Evolutionary conservation across 2,329 filamentous ascomycete species (phyloP).

Genomic region (Dactylellina cionopaga): DNA sequence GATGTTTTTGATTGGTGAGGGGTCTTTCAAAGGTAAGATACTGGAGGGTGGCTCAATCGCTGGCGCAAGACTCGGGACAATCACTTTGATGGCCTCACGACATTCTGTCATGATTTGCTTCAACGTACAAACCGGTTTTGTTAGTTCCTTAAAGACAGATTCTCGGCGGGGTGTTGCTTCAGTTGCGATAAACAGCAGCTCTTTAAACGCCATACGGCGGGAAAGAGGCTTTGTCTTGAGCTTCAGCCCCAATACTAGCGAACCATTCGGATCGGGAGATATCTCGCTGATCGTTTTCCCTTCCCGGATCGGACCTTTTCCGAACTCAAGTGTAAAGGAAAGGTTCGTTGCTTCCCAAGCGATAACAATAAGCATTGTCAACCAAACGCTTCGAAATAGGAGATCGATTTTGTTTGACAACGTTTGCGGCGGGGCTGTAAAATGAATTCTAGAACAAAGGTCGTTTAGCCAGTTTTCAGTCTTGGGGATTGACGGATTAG

Average conservation of each 20-base stretch:
- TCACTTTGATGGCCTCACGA: slow-evolving; percentile 47
- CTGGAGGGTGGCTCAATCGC: slow-evolving; percentile 5
- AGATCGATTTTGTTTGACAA: slow-evolving; percentile 54
- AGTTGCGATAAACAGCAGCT: slow-evolving; percentile 54
- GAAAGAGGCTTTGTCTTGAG: slow-evolving; percentile 55
- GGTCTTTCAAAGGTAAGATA: neutral
- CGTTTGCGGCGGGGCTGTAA: slow-evolving; percentile 52
- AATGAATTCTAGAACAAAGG: slow-evolving; percentile 50
- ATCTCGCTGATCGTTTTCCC: slow-evolving; percentile 55
- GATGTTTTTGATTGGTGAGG: slow-evolving; percentile 43
- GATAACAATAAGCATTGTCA: slow-evolving; percentile 53
- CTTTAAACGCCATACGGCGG: slow-evolving; percentile 55
- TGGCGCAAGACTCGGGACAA: slow-evolving; percentile 19
- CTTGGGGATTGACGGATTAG: neutral
- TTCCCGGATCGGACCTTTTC: slow-evolving; percentile 54
- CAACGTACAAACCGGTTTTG: slow-evolving; percentile 54
- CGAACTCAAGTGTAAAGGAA: slow-evolving; percentile 55
- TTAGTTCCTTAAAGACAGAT: slow-evolving; percentile 55
- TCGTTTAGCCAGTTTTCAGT: neutral
- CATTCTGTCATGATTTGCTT: slow-evolving; percentile 56
- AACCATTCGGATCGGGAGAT: slow-evolving; percentile 56
- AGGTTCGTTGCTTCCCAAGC: slow-evolving; percentile 54
- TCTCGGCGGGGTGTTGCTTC: slow-evolving; percentile 54
- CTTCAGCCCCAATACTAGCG: slow-evolving; percentile 55
- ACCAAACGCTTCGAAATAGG: slow-evolving; percentile 54